Conservation (phyloP, 768 basidiomycete species). For the Rhodotorula kratochvilovae region DNA sequence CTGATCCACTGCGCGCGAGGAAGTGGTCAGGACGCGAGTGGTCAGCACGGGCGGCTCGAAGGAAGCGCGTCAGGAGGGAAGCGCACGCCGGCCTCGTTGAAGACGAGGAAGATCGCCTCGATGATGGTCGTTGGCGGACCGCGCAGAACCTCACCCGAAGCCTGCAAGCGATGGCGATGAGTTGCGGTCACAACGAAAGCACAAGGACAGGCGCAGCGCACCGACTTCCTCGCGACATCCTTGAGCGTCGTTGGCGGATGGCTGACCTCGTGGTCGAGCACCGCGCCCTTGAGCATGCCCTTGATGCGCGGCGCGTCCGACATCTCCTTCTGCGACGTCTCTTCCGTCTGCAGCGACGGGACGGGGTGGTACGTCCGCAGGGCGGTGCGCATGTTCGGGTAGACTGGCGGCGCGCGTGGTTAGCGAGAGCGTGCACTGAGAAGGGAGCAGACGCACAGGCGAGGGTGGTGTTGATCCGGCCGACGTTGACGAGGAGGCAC, state of each 20-base stretch:
- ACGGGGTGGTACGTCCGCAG: conserved; percentile 74
- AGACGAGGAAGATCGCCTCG: conserved; percentile 68
- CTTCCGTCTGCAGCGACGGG: conserved; percentile 63
- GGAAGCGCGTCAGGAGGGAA: neutral
- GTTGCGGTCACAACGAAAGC: neutral
- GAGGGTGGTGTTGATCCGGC: conserved; percentile 74
- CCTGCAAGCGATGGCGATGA: neutral
- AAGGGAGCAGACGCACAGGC: conserved; percentile 59
- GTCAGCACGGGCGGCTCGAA: conserved; percentile 42
- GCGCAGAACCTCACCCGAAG: conserved; percentile 48
- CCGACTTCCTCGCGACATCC: conserved; percentile 58
- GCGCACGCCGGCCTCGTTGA: conserved; percentile 65
- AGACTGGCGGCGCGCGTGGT: conserved; percentile 53
- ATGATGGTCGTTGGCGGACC: conserved; percentile 71
- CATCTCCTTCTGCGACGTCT: conserved; percentile 56
- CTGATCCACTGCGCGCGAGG: conserved; percentile 44
- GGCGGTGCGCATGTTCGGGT: conserved; percentile 73
- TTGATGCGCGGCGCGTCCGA: conserved; percentile 77
- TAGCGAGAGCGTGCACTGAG: neutral
- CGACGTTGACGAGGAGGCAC: conserved; percentile 69
- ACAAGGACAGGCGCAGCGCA: conserved; percentile 46
- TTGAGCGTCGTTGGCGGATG: conserved; percentile 57
- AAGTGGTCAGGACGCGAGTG: conserved; percentile 6
- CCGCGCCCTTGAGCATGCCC: conserved; percentile 63
- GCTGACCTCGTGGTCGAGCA: conserved; percentile 56